These are phyloP conservation scores for Globisporangium camurandrum DNA, from an alignment of 352 stramenopile species.

Conservation along the genomic window DNA sequence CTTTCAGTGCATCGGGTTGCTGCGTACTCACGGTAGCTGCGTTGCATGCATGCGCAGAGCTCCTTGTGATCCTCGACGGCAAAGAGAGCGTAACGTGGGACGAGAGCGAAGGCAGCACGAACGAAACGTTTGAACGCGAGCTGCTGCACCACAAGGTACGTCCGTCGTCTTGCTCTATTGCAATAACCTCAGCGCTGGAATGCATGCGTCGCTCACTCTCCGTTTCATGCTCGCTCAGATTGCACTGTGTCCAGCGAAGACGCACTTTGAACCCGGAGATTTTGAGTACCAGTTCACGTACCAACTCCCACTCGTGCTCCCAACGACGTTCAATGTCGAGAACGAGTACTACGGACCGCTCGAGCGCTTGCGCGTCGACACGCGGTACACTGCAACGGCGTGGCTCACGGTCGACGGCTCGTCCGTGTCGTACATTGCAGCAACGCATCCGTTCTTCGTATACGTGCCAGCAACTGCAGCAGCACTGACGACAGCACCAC, in stretches of 20 bases:
- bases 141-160: conserved; percentile 11
- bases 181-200: neutral
- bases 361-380: conserved; percentile 8
- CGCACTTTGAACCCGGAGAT: conserved; percentile 9
- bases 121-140: conserved; percentile 9
- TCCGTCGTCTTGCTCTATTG: neutral
- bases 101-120: conserved; percentile 9
- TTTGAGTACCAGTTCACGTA: conserved; percentile 14
- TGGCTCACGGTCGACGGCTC: conserved; percentile 11
- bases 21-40: neutral
- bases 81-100: conserved; percentile 12
- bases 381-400: conserved; percentile 10
- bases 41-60: neutral
- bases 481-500: neutral
- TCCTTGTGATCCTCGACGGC: conserved; percentile 11
- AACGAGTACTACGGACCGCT: conserved; percentile 10
- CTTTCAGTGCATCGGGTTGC: too few relatives aligned
- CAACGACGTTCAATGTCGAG: conserved; percentile 10
- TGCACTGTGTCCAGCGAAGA: conserved; percentile 2
- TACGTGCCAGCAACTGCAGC: conserved; percentile 3
- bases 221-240: conserved; percentile 2
- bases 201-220: neutral
- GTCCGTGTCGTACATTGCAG: conserved; percentile 9
- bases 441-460: conserved; percentile 7
- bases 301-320: conserved; percentile 4